Evolutionary conservation across 2,329 filamentous ascomycete genomes (phyloP), one percentile per base, ranked within the genome.

Genomic region (Aureobasidium uvarum): DNA sequence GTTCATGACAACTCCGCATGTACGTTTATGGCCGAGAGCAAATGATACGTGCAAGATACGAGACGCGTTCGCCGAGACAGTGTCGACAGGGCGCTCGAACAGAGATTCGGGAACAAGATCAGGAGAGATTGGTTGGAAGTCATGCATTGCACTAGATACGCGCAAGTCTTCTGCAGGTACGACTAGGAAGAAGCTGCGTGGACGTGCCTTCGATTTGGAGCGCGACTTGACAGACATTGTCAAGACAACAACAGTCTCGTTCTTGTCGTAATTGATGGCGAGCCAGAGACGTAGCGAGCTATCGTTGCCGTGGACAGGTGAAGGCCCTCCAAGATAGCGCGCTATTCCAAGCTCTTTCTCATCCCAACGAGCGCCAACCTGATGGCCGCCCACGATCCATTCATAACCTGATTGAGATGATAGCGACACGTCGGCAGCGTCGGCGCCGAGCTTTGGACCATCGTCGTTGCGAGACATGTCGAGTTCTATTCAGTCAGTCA

Each of bases 161-260:
- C 46, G 8, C 28, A 62, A 31, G 23, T 43, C 45, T 33, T 62
- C 46, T 31, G 59, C 59, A n/a, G 59, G 59, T 3, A 62, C 33
- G 46, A 62, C 18, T 16, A 62, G 20, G 23, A 51, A 62, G 45
- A 62, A 51, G 46, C 33, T 38, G 45, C 59, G 59, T 18, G 59
- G 46, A 25, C 56, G 56, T 18, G 59, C 45, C 33, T 52, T 62
- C 14, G 59, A 39, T 33, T 33, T 52, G 7, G 46, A 20, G 5
- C 59, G 45, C 33, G 18, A 25, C 18, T 62, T 62, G 59, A 62
- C 59, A 5, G 59, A 62, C 20, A 41, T 36, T 23, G 59, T 62
- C 31, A 62, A 11, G 14, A 52, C 14, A 16, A 52, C 59, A n/a
- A 62, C 13, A 33, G 31, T 13, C 33, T 62, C 45, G 6, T 62